Percentiles rank a stretch among this genome's conserved stretches.
Evolutionary conservation across 2,329 filamentous ascomycete species (phyloP).

Genomic region (Didymella segeticola): DNA sequence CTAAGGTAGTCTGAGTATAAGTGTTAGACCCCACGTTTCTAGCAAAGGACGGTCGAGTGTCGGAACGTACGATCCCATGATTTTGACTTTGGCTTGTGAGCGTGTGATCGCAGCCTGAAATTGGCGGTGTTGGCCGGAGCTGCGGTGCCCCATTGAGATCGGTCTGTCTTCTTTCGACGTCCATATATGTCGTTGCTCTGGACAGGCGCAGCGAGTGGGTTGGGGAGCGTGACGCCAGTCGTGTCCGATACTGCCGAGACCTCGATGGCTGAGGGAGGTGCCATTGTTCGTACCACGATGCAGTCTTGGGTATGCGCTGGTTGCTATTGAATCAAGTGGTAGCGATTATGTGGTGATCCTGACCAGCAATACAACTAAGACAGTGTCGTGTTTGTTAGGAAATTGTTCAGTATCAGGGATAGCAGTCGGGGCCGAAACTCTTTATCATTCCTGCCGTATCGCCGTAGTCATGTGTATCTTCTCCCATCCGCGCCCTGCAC

Average conservation of each 20-base stretch:
- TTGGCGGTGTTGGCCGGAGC: conserved; percentile 79
- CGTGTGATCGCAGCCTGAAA: conserved; percentile 72
- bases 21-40: conserved; percentile 1
- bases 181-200: conserved; percentile 68
- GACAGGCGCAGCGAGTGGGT: conserved; percentile 60
- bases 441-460: conserved; percentile 15
- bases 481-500: conserved; percentile 28
- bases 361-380: background rate
- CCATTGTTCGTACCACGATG: conserved; percentile 26
- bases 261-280: conserved; percentile 49
- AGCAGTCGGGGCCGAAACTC: conserved; percentile 5
- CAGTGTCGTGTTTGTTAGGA: background rate
- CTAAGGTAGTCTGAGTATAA: conserved; percentile 49
- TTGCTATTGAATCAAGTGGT: background rate
- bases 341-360: background rate
- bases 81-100: conserved; percentile 76
- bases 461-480: conserved; percentile 12
- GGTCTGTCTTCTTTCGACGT: conserved; percentile 73
- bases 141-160: conserved; percentile 75
- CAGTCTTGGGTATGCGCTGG: background rate
- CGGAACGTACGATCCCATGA: conserved; percentile 78
- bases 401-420: background rate
- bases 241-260: conserved; percentile 57
- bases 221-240: conserved; percentile 52
- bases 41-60: background rate